Evolutionary conservation across 306 rosid species (phyloP).

Genomic region (Casuarina glauca): DNA sequence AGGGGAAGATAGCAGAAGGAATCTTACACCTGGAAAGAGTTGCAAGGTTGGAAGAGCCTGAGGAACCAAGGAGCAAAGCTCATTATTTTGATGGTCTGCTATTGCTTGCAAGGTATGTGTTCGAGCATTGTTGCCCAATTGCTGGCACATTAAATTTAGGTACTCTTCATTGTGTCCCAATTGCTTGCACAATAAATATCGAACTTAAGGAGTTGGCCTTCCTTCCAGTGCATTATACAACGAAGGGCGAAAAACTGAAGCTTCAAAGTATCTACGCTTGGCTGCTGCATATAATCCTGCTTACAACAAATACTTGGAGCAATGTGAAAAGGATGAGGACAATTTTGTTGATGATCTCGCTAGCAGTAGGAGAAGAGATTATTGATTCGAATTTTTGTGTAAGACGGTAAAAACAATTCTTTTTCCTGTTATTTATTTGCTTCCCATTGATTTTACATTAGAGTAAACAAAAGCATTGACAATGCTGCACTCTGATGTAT

Average conservation of each 20-base stretch:
- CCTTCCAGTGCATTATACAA: conserved; percentile 64
- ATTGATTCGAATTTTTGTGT: conserved; percentile 32
- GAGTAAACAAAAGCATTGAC: background rate
- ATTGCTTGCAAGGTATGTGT: conserved; percentile 67
- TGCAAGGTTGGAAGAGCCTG: conserved; percentile 74
- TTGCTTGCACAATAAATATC: conserved; percentile 11
- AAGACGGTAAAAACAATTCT: background rate
- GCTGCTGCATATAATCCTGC: conserved; percentile 71
- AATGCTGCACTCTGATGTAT: background rate
- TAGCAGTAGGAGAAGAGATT: conserved; percentile 62
- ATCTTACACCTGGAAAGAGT: conserved; percentile 72
- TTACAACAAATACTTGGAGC: conserved; percentile 58
- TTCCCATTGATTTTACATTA: background rate
- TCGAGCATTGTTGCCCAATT: conserved; percentile 2
- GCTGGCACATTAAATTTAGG: background rate
- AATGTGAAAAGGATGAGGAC: conserved; percentile 58
- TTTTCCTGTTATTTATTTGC: background rate
- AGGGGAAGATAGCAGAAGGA: conserved; percentile 76
- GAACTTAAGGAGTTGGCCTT: conserved; percentile 25
- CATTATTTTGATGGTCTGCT: conserved; percentile 82
- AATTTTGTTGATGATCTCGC: conserved; percentile 58
- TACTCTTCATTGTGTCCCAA: background rate
- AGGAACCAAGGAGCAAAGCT: conserved; percentile 64
- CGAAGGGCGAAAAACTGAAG: conserved; percentile 73
- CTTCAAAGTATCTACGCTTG: conserved; percentile 68